A percentile compares a stretch with the other conserved stretches of the same genome.
Evolutionary conservation across 2,329 filamentous ascomycete genomes (phyloP).

Genomic region (Cercospora beticola): DNA sequence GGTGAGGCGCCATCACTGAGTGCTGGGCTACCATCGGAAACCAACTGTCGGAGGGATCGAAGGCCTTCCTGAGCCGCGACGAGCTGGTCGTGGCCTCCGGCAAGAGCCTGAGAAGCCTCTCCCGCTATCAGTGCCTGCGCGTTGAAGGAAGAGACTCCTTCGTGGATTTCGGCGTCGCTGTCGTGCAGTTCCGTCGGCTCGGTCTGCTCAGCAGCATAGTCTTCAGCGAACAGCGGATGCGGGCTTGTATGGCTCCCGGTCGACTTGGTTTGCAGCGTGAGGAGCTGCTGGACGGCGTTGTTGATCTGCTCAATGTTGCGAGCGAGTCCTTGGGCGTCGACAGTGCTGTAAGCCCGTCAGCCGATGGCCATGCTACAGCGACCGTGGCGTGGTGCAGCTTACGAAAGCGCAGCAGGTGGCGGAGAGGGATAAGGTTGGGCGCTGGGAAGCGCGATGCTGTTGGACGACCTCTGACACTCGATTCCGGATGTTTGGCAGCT

Average conservation of each 20-base stretch:
- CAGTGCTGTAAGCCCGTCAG: neutral
- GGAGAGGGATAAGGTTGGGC: neutral
- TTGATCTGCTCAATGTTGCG: slow-evolving; percentile 18
- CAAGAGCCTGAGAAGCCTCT: slow-evolving; percentile 18
- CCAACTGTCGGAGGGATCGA: slow-evolving; percentile 8
- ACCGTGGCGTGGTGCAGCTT: neutral
- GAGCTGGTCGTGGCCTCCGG: slow-evolving; percentile 14
- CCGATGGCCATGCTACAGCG: neutral
- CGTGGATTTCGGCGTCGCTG: slow-evolving; percentile 11
- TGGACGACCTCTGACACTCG: slow-evolving; percentile 10
- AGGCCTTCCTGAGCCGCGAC: slow-evolving; percentile 16
- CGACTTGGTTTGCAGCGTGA: slow-evolving; percentile 2
- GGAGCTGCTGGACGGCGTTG: slow-evolving; percentile 13
- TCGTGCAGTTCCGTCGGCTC: neutral
- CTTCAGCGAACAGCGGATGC: neutral
- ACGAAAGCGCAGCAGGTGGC: neutral
- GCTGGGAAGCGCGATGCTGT: neutral
- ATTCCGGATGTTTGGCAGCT: slow-evolving; percentile 18
- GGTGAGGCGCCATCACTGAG: neutral
- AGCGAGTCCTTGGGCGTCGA: slow-evolving; percentile 6
- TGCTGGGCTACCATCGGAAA: slow-evolving; percentile 2
- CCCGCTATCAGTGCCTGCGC: slow-evolving; percentile 15
- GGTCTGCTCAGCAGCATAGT: neutral
- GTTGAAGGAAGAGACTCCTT: slow-evolving; percentile 16
- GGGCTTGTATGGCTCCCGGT: neutral